Evolutionary conservation across 2,329 filamentous ascomycete species (phyloP).

Genomic region (Pseudogymnoascus sp.): DNA sequence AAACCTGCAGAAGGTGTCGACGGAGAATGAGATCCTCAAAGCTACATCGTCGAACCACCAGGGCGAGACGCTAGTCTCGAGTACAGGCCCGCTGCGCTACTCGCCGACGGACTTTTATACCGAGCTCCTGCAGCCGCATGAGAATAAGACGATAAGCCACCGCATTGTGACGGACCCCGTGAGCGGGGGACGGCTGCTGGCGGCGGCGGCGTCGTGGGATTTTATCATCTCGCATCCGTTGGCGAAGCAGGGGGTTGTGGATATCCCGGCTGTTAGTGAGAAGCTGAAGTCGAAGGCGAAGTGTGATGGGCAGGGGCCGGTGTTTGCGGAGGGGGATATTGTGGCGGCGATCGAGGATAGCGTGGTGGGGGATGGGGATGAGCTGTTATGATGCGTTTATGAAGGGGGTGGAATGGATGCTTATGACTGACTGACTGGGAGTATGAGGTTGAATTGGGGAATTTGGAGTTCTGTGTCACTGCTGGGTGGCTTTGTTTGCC

Average conservation of each 20-base stretch:
- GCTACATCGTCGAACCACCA: constrained; percentile 56
- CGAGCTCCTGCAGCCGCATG: constrained; percentile 53
- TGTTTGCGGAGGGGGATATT: constrained; percentile 74
- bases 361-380: constrained; percentile 69
- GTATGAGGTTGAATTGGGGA: background rate
- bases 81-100: constrained; percentile 62
- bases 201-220: constrained; percentile 80
- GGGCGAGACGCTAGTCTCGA: constrained; percentile 38
- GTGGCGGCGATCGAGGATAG: constrained; percentile 70
- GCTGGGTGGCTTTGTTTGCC: background rate
- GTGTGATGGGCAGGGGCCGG: constrained; percentile 82
- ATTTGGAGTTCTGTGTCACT: background rate
- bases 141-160: constrained; percentile 58
- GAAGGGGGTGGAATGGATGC: background rate
- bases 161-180: constrained; percentile 60
- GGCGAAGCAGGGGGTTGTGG: constrained; percentile 69
- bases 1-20: constrained; percentile 74
- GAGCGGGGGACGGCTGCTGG: constrained; percentile 62
- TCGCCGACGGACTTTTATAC: constrained; percentile 67
- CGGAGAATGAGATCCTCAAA: constrained; percentile 87
- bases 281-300: constrained; percentile 66
- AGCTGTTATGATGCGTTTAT: constrained; percentile 51
- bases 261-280: constrained; percentile 76
- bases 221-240: constrained; percentile 75
- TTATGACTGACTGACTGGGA: background rate